These are phyloP conservation scores for Orbilia ellipsospora DNA, from an alignment of 2,329 filamentous ascomycete genomes.

Conservation along the genomic window DNA sequence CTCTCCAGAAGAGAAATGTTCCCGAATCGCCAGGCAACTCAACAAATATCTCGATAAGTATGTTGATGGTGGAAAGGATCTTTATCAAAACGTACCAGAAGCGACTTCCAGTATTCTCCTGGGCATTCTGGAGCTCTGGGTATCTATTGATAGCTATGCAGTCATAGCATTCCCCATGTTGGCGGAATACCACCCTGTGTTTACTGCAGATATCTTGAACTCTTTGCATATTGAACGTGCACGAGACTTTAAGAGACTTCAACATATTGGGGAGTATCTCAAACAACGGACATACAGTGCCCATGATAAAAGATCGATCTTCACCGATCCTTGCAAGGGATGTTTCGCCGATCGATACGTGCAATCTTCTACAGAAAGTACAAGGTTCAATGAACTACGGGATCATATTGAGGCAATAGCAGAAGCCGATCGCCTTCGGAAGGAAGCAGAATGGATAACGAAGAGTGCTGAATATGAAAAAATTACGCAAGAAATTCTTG, in stretches of 20 bases:
- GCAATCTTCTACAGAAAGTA: constrained; percentile 58
- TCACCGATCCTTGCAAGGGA: constrained; percentile 63
- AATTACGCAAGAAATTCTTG: constrained; percentile 61
- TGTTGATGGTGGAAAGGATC: constrained; percentile 60
- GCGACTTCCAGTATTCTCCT: constrained; percentile 69
- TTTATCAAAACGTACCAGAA: constrained; percentile 65
- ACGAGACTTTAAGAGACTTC: constrained; percentile 67
- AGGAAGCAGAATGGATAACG: constrained; percentile 63
- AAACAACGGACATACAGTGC: constrained; percentile 60
- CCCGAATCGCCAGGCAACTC: constrained; percentile 61
- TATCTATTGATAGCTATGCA: constrained; percentile 68
- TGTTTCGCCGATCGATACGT: constrained; percentile 67
- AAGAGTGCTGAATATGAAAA: constrained; percentile 62
- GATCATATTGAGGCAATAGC: constrained; percentile 62
- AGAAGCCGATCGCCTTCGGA: constrained; percentile 59
- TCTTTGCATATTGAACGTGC: constrained; percentile 67
- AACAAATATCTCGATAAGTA: constrained; percentile 62
- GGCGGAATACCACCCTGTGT: constrained; percentile 66
- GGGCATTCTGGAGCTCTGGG: constrained; percentile 70
- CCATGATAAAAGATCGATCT: constrained; percentile 63
- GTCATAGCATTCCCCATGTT: constrained; percentile 66
- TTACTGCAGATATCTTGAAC: constrained; percentile 68
- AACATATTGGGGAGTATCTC: constrained; percentile 67
- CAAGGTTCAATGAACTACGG: constrained; percentile 60
- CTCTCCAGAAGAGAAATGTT: constrained; percentile 60